Conservation (phyloP, 805 yeast genomes). For the Wickerhamiella siamensis region DNA sequence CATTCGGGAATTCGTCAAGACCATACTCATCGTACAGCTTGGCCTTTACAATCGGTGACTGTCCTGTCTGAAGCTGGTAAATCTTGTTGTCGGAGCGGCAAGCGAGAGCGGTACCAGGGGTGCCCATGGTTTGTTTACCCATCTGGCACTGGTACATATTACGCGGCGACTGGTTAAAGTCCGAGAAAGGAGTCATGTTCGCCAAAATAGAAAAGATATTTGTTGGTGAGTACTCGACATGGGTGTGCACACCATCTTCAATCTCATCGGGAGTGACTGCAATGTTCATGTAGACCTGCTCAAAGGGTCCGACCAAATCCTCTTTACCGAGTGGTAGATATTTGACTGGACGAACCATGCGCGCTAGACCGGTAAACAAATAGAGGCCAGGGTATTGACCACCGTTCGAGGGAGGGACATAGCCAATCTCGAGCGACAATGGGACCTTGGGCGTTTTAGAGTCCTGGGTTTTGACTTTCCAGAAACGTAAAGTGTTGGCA, state of each 20-base stretch:
- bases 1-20: slow-evolving; percentile 96
- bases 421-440: slow-evolving; percentile 77
- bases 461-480: slow-evolving; percentile 56
- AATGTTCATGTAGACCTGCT: slow-evolving; percentile 91
- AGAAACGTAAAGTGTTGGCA: slow-evolving; percentile 78
- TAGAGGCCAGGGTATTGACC: slow-evolving; percentile 97
- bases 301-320: slow-evolving; percentile 93
- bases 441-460: slow-evolving; percentile 61
- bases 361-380: slow-evolving; percentile 78
- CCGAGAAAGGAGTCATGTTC: slow-evolving; percentile 94
- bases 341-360: slow-evolving; percentile 93
- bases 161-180: slow-evolving; percentile 97
- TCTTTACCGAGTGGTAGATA: slow-evolving; percentile 71
- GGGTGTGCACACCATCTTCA: slow-evolving; percentile 64
- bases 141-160: slow-evolving; percentile 99
- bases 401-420: slow-evolving; percentile 86
- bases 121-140: slow-evolving; percentile 99
- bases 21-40: slow-evolving; percentile 89
- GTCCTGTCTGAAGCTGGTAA: slow-evolving; percentile 86
- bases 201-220: slow-evolving; percentile 89
- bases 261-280: slow-evolving; percentile 93
- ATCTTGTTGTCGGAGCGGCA: slow-evolving; percentile 92
- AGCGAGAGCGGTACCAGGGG: slow-evolving; percentile 89
- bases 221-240: slow-evolving; percentile 91
- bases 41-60: slow-evolving; percentile 93